Conservation (phyloP, 352 stramenopile genomes). For the Phytophthora litchii region DNA sequence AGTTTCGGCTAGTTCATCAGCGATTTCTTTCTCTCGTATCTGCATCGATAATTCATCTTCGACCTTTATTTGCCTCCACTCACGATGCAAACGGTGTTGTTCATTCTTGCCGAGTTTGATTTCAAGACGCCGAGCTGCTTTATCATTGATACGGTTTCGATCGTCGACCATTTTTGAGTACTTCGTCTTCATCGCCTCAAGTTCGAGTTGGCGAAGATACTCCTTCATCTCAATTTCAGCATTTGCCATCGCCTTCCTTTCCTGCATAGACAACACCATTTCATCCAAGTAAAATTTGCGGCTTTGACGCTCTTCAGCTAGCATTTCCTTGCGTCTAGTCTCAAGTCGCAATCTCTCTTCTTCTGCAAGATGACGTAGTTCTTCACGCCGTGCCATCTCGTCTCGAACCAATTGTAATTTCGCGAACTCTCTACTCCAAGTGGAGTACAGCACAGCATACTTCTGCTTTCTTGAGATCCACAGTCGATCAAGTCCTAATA, state of each 20-base stretch:
- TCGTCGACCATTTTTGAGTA: conserved; percentile 76
- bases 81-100: conserved; percentile 70
- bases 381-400: conserved; percentile 59
- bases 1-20: conserved; percentile 43
- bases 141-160: conserved; percentile 62
- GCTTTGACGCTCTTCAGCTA: conserved; percentile 59
- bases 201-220: conserved; percentile 62
- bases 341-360: conserved; percentile 55
- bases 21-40: conserved; percentile 57
- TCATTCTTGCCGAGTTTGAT: conserved; percentile 86
- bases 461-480: conserved; percentile 53
- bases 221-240: conserved; percentile 75
- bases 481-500: conserved; percentile 45
- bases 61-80: conserved; percentile 68
- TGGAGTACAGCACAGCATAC: conserved; percentile 30
- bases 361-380: conserved; percentile 53
- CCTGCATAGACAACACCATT: conserved; percentile 55
- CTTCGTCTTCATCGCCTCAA: conserved; percentile 78
- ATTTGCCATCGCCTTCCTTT: conserved; percentile 69
- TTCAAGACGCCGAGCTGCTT: conserved; percentile 67
- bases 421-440: conserved; percentile 50
- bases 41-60: conserved; percentile 72
- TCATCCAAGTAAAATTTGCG: conserved; percentile 78
- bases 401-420: conserved; percentile 55
- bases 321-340: conserved; percentile 61